Evolutionary conservation across 176 grass and related monocot species (phyloP).

Genomic region (Oryza longistaminata): DNA sequence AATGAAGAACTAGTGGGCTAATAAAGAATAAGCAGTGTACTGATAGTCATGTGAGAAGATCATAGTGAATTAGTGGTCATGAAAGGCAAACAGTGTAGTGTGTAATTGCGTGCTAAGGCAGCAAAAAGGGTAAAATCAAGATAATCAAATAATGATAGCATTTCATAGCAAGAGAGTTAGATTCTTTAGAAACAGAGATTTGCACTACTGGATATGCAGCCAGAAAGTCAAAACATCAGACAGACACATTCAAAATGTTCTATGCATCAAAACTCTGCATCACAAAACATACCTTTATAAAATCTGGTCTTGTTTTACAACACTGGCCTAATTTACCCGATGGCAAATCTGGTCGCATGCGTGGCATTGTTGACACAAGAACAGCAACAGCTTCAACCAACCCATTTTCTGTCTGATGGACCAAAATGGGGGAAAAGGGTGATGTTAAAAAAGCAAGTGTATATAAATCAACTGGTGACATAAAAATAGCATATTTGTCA

Average conservation of each 20-base stretch:
- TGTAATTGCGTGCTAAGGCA: neutral
- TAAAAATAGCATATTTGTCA: neutral
- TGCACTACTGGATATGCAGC: neutral
- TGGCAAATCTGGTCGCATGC: constrained; percentile 64
- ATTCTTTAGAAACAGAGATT: neutral
- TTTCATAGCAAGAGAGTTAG: neutral
- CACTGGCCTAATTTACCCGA: constrained; percentile 73
- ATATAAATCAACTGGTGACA: constrained; percentile 8
- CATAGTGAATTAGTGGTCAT: too few relatives aligned
- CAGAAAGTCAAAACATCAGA: constrained; percentile 21
- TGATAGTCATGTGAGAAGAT: neutral
- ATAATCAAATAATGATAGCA: neutral
- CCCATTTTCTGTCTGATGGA: constrained; percentile 89
- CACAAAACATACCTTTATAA: constrained; percentile 79
- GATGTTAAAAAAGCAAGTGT: constrained; percentile 4
- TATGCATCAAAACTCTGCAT: constrained; percentile 19
- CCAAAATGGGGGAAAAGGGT: constrained; percentile 14
- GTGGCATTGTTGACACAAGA: constrained; percentile 90
- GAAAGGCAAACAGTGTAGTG: neutral
- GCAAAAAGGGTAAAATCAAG: constrained; percentile 1
- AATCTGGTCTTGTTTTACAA: constrained; percentile 91
- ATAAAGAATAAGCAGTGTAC: neutral
- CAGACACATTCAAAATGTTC: constrained; percentile 1
- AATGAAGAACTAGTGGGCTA: neutral
- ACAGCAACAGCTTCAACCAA: constrained; percentile 93